Percentiles rank a stretch among this genome's conserved stretches.
Evolutionary conservation across 306 rosid genomes (phyloP).

Genomic region (Oemleria cerasiformis): DNA sequence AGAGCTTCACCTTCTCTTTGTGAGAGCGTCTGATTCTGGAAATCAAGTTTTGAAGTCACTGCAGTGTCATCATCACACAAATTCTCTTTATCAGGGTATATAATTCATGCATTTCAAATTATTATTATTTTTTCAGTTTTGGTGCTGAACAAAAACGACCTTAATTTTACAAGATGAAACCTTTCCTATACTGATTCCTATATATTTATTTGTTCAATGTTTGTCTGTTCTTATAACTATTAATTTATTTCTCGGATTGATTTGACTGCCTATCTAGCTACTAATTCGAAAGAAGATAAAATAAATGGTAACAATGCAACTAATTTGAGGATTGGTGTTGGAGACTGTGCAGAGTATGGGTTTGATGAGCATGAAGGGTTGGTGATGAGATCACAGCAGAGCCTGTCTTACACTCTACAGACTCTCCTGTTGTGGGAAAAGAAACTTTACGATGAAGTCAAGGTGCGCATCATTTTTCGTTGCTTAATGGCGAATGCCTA

Average conservation of each 20-base stretch:
- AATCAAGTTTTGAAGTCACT: constrained; percentile 48
- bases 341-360: constrained; percentile 39
- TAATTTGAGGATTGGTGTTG: constrained; percentile 2
- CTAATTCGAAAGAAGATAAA: background rate
- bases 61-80: constrained; percentile 36
- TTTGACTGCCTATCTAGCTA: too few species aligned
- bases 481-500: too few species aligned
- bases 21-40: constrained; percentile 67
- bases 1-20: constrained; percentile 58
- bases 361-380: constrained; percentile 26
- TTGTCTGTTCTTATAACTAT: too few species aligned
- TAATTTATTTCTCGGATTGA: too few species aligned
- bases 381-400: constrained; percentile 25
- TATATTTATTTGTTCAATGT: too few species aligned
- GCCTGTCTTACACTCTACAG: constrained; percentile 50
- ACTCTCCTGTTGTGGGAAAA: constrained; percentile 77
- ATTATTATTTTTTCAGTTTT: background rate
- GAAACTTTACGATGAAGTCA: constrained; percentile 76
- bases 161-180: too few species aligned
- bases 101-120: background rate
- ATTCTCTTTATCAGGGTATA: constrained; percentile 50
- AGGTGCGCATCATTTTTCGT: constrained; percentile 47
- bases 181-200: too few species aligned
- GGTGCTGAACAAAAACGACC: too few species aligned
- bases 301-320: background rate